These are phyloP conservation scores for Daldinia childiae DNA, from an alignment of 495 filamentous ascomycete genomes.

Conservation along the genomic window DNA sequence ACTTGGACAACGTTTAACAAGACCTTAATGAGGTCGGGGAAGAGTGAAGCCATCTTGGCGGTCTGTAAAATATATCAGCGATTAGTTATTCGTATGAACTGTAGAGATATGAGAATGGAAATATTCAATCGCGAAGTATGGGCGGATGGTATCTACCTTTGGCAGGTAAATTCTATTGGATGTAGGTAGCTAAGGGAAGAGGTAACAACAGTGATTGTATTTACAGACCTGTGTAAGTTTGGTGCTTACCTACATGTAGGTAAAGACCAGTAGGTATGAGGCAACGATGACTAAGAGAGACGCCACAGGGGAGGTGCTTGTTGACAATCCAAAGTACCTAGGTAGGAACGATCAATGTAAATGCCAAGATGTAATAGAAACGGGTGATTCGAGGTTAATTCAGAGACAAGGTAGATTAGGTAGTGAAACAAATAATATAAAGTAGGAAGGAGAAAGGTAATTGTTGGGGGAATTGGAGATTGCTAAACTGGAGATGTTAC, in stretches of 20 bases:
- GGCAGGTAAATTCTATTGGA: too few species aligned
- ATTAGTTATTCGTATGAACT: neutral
- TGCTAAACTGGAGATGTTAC: neutral
- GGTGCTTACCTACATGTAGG: neutral
- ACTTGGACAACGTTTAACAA: neutral
- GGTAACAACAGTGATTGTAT: neutral
- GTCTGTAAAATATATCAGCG: constrained; percentile 4
- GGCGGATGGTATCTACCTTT: neutral
- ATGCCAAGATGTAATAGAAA: neutral
- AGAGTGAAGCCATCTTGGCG: neutral
- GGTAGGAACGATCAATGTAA: neutral
- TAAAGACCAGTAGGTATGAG: neutral
- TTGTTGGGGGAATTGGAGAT: neutral
- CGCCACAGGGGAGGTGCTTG: neutral
- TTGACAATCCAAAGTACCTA: neutral
- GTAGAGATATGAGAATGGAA: neutral
- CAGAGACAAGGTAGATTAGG: neutral
- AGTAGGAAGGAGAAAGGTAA: neutral
- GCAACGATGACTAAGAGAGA: neutral
- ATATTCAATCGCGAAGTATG: neutral
- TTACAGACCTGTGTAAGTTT: neutral
- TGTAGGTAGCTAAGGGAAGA: neutral
- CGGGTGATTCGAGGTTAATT: neutral
- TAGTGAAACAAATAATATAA: neutral
- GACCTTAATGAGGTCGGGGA: neutral